Base-by-base conservation (phyloP, 2,329 filamentous ascomycete genomes). In the Alternaria brassicae region DNA sequence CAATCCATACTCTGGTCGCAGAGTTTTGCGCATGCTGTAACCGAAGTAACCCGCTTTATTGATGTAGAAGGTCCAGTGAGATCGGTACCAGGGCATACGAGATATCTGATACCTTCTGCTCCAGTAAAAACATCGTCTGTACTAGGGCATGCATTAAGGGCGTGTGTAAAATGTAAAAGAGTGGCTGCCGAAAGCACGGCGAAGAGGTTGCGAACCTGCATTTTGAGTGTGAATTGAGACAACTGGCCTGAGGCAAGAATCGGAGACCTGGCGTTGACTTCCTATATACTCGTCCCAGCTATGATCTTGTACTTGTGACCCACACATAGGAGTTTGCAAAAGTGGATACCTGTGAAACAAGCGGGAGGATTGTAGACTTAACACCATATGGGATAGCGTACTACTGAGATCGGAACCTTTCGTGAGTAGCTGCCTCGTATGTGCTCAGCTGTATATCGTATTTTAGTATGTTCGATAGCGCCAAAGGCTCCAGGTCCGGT, bases 81-180 rank as follows among this genome's bases (percentile, higher is more conserved):
- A 40, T 71, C 67, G 25, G 69, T 69, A 21, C 49, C 62, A 4
- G 65, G 58, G 39, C 69, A 71, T 30, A 71, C 47, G 39, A 66
- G 65, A 32, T 71, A 71, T 37, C 62, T 59, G 17, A 71, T 65
- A 8, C 66, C 65, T 49, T 57, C 41, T 19, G 61, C 37, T 52
- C 69, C 69, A 21, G 62, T 66, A 39, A 61, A 68, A 21, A 68
- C 56, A 30, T 61, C 62, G 45, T 71, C 69, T 17, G 61, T 53
- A 25, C 28, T 52, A 39, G 69, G 67, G 49, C 69, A 71, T 25
- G 58, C 63, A 53, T 71, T 70, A 27, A 71, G 59, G 42, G 59
- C 64, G 34, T 53, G 28, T 8, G 63, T 58, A 32, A 61, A 53
- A 12, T 66, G 44, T 36, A 69, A 60, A 53, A 70, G 61, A 65